Percentiles rank a stretch among this genome's conserved stretches.
Evolutionary conservation across 2,329 filamentous ascomycete species (phyloP).

Genomic region (Pseudocercospora fijiensis): DNA sequence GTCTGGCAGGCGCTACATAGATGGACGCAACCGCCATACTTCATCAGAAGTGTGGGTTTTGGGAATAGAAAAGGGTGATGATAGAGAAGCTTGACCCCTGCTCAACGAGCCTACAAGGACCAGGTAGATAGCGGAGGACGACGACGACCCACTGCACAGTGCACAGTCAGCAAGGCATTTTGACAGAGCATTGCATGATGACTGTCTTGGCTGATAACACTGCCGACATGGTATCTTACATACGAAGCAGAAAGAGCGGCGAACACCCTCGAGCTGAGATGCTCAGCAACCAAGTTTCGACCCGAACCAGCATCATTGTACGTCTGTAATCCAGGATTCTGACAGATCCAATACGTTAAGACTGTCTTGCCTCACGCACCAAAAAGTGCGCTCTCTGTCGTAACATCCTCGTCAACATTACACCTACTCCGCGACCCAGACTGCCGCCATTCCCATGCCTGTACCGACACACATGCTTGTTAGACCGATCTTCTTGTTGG

Average conservation of each 20-base stretch:
- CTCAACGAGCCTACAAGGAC: neutral
- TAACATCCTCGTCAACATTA: neutral
- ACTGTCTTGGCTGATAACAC: neutral
- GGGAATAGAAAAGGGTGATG: neutral
- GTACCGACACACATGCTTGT: constrained; percentile 97
- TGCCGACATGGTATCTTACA: neutral
- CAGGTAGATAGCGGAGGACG: neutral
- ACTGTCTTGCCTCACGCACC: neutral
- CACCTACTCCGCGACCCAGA: constrained; percentile 86
- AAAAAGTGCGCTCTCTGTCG: neutral
- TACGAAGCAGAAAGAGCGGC: neutral
- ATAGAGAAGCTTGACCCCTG: neutral
- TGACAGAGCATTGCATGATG: neutral
- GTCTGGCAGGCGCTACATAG: neutral
- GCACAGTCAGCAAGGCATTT: neutral
- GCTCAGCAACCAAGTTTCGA: neutral
- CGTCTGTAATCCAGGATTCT: neutral
- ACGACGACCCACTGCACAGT: neutral
- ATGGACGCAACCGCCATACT: neutral
- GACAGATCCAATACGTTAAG: neutral
- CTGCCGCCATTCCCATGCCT: constrained; percentile 95
- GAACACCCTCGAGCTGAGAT: neutral
- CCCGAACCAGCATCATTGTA: neutral
- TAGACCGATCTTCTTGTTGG: constrained; percentile 79
- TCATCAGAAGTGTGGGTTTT: neutral